Conservation (phyloP, 495 filamentous ascomycete species). For the Friedmanniomyces simplex region DNA sequence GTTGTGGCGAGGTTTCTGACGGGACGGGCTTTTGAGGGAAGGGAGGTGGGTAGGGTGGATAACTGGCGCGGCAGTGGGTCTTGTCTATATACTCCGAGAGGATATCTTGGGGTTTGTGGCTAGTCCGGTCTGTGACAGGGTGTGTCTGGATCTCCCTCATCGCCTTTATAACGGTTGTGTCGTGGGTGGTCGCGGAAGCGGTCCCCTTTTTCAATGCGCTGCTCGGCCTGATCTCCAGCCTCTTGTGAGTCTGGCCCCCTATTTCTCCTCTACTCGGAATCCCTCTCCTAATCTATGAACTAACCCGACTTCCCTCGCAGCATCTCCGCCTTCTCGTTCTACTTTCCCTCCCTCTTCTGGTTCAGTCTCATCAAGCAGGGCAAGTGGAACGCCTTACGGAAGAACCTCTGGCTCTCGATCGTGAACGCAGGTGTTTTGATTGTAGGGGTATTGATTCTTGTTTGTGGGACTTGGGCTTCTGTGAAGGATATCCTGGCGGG, state of each 20-base stretch:
- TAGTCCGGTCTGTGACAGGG: too few relatives aligned
- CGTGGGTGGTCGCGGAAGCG: conserved; percentile 27
- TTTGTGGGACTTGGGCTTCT: conserved; percentile 8
- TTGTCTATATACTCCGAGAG: too few relatives aligned
- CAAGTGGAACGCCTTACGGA: conserved; percentile 31
- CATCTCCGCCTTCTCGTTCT: conserved; percentile 26
- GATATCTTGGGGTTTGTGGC: too few relatives aligned
- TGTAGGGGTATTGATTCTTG: conserved; percentile 26
- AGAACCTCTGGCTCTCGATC: conserved; percentile 22
- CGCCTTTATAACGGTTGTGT: conserved; percentile 20
- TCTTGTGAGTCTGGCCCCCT: too few relatives aligned
- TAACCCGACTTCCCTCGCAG: too few relatives aligned
- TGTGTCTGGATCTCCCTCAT: conserved; percentile 31
- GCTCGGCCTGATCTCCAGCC: conserved; percentile 23
- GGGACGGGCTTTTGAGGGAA: too few relatives aligned
- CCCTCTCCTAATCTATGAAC: too few relatives aligned
- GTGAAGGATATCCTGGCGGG: not conserved
- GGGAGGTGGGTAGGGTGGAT: too few relatives aligned
- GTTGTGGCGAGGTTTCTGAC: too few relatives aligned
- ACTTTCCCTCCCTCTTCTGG: conserved; percentile 39
- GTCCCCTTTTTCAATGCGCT: conserved; percentile 34
- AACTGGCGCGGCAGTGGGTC: conserved; percentile 17
- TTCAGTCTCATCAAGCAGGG: conserved; percentile 34
- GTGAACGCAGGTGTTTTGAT: conserved; percentile 24
- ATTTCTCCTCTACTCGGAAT: too few relatives aligned